These are phyloP conservation scores for Vicia sativa DNA, from an alignment of 306 rosid species.

Conservation along the genomic window DNA sequence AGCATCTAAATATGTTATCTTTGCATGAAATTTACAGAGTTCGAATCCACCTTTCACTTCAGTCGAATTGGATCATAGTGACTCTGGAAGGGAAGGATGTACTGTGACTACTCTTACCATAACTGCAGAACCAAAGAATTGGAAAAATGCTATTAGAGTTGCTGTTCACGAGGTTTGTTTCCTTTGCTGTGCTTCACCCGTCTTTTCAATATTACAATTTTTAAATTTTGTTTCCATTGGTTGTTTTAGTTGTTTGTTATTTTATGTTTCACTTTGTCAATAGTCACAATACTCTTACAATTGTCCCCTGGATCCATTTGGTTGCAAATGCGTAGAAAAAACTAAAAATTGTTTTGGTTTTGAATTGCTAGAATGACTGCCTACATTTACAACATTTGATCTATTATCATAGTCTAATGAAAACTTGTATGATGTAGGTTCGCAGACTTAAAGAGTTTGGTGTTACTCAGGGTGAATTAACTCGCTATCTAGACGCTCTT, in stretches of 20 bases:
- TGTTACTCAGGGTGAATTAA: conserved; percentile 96
- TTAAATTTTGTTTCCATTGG: conserved; percentile 15
- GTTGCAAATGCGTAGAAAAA: conserved; percentile 18
- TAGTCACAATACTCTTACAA: neutral
- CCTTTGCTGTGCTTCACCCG: conserved; percentile 32
- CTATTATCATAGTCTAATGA: conserved; percentile 29
- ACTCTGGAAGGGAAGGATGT: conserved; percentile 99
- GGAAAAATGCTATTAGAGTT: conserved; percentile 89
- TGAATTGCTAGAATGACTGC: conserved; percentile 21
- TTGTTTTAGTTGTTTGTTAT: conserved; percentile 30
- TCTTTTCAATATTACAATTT: conserved; percentile 21
- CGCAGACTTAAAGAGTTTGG: conserved; percentile 97
- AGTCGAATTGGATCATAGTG: conserved; percentile 97
- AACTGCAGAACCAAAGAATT: conserved; percentile 93
- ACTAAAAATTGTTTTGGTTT: conserved; percentile 19
- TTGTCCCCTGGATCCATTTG: conserved; percentile 27
- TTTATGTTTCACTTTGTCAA: conserved; percentile 4
- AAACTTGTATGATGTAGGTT: conserved; percentile 59
- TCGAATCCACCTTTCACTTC: conserved; percentile 99
- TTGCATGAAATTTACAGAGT: conserved; percentile 64
- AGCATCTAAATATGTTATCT: conserved; percentile 39
- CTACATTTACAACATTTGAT: conserved; percentile 24
- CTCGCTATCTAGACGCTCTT: conserved; percentile 94
- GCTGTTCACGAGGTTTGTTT: conserved; percentile 94
- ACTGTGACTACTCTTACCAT: conserved; percentile 98